phyloP scores from a whole-genome alignment of 1,284 basidiomycete species.

The Malassezia japonica region DNA sequence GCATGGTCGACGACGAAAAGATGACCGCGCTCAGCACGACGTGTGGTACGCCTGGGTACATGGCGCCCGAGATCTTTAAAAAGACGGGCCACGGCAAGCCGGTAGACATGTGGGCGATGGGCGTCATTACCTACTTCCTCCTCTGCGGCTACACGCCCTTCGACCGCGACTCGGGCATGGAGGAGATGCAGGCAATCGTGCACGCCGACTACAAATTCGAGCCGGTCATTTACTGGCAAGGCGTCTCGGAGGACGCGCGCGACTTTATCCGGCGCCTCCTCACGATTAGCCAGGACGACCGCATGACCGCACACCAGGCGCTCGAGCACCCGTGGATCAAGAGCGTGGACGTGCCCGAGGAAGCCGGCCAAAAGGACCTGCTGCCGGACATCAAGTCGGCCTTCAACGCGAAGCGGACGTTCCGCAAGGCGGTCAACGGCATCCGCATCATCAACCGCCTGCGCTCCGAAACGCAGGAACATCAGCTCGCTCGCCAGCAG shows the following conservation, averaged over 20 bases:
- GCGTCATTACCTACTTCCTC: conserved; percentile 47
- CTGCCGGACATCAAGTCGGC: conserved; percentile 46
- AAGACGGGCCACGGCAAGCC: conserved; percentile 86
- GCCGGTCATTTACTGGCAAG: conserved; percentile 40
- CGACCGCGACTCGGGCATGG: conserved; percentile 42
- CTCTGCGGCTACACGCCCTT: conserved; percentile 47
- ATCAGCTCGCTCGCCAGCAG: conserved; percentile 11
- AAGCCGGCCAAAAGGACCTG: conserved; percentile 32
- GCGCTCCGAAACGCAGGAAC: conserved; percentile 22
- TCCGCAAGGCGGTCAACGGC: conserved; percentile 45
- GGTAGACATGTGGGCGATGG: conserved; percentile 65
- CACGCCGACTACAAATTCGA: conserved; percentile 43
- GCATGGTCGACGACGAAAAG: conserved; percentile 82
- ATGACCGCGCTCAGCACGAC: conserved; percentile 82
- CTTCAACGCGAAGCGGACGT: conserved; percentile 45
- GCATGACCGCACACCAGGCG: conserved; percentile 37
- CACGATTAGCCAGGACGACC: conserved; percentile 32
- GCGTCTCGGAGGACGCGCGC: conserved; percentile 35
- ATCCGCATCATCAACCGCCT: conserved; percentile 36
- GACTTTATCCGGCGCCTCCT: conserved; percentile 43
- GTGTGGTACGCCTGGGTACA: conserved; percentile 85
- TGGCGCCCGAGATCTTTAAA: conserved; percentile 97
- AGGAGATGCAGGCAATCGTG: conserved; percentile 48
- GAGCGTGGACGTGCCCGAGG: not conserved
- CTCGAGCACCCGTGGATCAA: conserved; percentile 38